Conservation (phyloP, 345 rosid genomes). For the Anastatica hierochuntica region DNA sequence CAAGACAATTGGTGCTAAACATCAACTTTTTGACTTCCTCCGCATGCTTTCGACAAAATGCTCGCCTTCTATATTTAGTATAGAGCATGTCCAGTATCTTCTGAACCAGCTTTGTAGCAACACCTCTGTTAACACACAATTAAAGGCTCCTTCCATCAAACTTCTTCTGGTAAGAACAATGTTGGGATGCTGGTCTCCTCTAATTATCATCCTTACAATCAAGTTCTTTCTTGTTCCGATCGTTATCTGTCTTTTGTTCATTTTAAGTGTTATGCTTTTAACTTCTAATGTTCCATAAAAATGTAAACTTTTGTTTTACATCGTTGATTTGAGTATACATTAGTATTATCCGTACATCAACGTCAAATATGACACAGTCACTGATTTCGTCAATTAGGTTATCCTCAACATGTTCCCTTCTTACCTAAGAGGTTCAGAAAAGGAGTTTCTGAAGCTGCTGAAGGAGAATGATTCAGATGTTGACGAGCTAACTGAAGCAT, state of each 20-base stretch:
- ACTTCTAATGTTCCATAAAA: neutral
- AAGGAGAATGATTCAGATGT: conserved; percentile 36
- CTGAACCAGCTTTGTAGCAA: conserved; percentile 42
- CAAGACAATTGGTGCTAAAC: conserved; percentile 52
- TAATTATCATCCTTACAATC: neutral
- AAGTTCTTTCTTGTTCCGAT: neutral
- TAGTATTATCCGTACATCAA: neutral
- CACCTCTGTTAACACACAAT: conserved; percentile 24
- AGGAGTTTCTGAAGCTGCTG: conserved; percentile 35
- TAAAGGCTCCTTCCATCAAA: conserved; percentile 44
- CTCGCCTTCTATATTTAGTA: conserved; percentile 56
- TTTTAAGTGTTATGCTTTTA: neutral
- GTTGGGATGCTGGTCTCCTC: conserved; percentile 2
- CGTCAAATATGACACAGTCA: neutral
- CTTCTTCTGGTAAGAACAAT: conserved; percentile 63
- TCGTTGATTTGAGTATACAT: conserved; percentile 7
- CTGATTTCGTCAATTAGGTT: conserved; percentile 31
- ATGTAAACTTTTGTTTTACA: neutral
- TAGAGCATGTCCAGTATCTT: conserved; percentile 54
- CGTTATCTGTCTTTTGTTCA: neutral
- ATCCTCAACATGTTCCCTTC: conserved; percentile 57
- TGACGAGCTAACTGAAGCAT: conserved; percentile 42
- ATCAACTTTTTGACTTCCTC: conserved; percentile 60
- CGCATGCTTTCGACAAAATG: conserved; percentile 58
- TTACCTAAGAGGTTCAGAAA: conserved; percentile 68